Evolutionary conservation across 306 rosid genomes (phyloP).

Genomic region (Leucaena leucocephala): DNA sequence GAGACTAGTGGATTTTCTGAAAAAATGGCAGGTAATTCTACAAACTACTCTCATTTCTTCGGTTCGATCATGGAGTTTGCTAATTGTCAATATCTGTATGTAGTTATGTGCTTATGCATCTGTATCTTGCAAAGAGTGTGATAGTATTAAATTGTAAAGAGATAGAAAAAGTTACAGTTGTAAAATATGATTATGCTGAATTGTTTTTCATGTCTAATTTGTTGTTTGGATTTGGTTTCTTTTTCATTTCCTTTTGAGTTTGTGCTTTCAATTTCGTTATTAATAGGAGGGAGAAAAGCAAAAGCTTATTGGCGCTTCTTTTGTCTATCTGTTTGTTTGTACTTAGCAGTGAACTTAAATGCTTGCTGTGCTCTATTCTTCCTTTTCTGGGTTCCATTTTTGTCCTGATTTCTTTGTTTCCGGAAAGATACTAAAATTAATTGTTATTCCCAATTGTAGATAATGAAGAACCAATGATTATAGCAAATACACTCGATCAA

Average conservation of each 20-base stretch:
- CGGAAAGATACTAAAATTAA: background rate
- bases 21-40: background rate
- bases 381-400: background rate
- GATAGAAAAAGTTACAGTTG: background rate
- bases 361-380: background rate
- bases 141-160: background rate
- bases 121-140: background rate
- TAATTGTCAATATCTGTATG: background rate
- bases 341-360: slow-evolving; percentile 2
- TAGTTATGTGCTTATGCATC: background rate
- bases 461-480: slow-evolving; percentile 56
- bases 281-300: background rate
- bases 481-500: slow-evolving; percentile 36
- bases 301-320: slow-evolving; percentile 6
- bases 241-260: background rate
- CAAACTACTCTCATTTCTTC: background rate
- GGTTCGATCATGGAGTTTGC: background rate
- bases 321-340: background rate
- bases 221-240: background rate
- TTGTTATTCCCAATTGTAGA: slow-evolving; percentile 45
- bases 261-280: background rate
- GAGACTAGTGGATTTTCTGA: background rate
- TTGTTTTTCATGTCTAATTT: background rate
- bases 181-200: background rate
- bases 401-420: background rate